A percentile compares a stretch with the other conserved stretches of the same genome.
These are phyloP conservation scores for Xylaria cubensis DNA, from an alignment of 495 filamentous ascomycete species.

Conservation along the genomic window DNA sequence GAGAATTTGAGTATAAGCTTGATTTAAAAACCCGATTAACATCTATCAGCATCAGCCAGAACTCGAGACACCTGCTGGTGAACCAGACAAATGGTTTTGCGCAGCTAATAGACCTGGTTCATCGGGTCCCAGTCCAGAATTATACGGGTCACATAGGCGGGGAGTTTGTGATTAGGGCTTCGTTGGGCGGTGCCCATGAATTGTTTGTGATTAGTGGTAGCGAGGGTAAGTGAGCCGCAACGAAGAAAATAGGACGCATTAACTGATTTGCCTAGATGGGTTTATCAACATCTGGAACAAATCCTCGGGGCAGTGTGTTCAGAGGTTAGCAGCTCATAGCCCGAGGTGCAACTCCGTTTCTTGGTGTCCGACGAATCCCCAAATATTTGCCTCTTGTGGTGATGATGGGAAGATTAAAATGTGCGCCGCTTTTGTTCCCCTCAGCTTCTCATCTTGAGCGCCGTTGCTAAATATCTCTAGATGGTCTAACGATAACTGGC, in stretches of 20 bases:
- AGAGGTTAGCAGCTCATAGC: slow-evolving; percentile 75
- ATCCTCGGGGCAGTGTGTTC: slow-evolving; percentile 74
- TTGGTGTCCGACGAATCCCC: slow-evolving; percentile 85
- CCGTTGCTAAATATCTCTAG: slow-evolving; percentile 32
- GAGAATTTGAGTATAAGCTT: slow-evolving; percentile 76
- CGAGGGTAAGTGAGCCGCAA: slow-evolving; percentile 69
- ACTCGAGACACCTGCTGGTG: slow-evolving; percentile 81
- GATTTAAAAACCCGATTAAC: slow-evolving; percentile 70
- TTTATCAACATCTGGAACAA: slow-evolving; percentile 90
- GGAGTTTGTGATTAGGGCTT: slow-evolving; percentile 76
- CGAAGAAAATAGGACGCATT: slow-evolving; percentile 2
- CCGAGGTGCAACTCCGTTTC: slow-evolving; percentile 86
- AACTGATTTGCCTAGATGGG: slow-evolving; percentile 64
- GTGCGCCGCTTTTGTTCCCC: slow-evolving; percentile 55
- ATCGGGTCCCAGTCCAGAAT: slow-evolving; percentile 70
- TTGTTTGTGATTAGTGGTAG: slow-evolving; percentile 90
- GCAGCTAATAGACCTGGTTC: slow-evolving; percentile 76
- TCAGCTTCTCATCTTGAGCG: not conserved
- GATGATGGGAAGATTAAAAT: slow-evolving; percentile 88
- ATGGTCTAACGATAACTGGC: slow-evolving; percentile 42
- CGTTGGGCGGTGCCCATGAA: slow-evolving; percentile 88
- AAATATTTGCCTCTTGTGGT: slow-evolving; percentile 89
- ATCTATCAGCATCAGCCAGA: slow-evolving; percentile 78
- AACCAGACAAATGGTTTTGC: slow-evolving; percentile 79
- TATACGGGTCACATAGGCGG: slow-evolving; percentile 77